These are phyloP conservation scores for Agaricus blazei DNA, from an alignment of 768 basidiomycete species.

Conservation along the genomic window DNA sequence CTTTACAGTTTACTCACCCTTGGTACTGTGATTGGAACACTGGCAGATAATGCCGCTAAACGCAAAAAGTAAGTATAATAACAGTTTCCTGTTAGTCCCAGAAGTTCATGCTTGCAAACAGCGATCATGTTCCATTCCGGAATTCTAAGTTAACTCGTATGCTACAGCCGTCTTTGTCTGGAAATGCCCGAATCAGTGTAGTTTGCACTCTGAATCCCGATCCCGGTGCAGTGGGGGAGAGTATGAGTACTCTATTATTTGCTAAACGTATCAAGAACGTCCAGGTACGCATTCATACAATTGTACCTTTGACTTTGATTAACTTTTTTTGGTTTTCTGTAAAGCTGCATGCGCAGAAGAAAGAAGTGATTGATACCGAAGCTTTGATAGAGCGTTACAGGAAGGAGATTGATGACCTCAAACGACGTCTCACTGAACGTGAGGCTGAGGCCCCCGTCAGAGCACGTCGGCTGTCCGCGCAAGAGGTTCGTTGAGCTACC, in stretches of 20 bases:
- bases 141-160: constrained; percentile 94
- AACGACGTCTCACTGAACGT: constrained; percentile 61
- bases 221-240: constrained; percentile 70
- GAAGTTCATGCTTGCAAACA: constrained; percentile 17
- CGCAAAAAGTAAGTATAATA: constrained; percentile 50
- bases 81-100: background rate
- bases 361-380: constrained; percentile 89
- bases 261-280: constrained; percentile 91
- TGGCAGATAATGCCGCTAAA: constrained; percentile 83
- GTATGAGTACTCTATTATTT: constrained; percentile 84
- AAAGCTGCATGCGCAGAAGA: constrained; percentile 82
- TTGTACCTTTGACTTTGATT: background rate
- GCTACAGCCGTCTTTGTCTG: constrained; percentile 91
- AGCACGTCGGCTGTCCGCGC: constrained; percentile 44
- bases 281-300: constrained; percentile 37
- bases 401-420: constrained; percentile 91
- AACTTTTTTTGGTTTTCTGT: background rate
- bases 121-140: constrained; percentile 90
- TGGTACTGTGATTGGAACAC: constrained; percentile 86
- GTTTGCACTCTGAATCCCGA: constrained; percentile 96
- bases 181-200: constrained; percentile 93
- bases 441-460: constrained; percentile 57
- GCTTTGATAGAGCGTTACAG: constrained; percentile 92
- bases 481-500: constrained; percentile 32
- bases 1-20: constrained; percentile 75